Percentiles rank a stretch among this genome's conserved stretches.
phyloP scores from a whole-genome alignment of 331 rosid genomes.

The Telfairia occidentalis region DNA sequence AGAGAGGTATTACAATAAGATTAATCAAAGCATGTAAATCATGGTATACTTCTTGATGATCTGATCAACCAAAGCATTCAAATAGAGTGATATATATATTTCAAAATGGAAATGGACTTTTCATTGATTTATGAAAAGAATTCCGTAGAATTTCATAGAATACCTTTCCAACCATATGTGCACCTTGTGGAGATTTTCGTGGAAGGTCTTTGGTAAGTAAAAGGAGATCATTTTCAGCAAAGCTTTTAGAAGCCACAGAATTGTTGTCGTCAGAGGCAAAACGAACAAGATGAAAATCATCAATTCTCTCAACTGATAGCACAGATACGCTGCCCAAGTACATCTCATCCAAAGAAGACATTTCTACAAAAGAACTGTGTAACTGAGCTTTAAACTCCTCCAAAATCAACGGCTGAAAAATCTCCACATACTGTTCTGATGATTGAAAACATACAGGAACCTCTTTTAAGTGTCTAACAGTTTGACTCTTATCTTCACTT shows the following conservation, averaged over 20 bases:
- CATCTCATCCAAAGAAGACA: conserved; percentile 72
- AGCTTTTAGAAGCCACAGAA: conserved; percentile 47
- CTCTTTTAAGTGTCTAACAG: conserved; percentile 48
- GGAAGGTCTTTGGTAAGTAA: conserved; percentile 71
- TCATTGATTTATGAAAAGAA: too few species aligned
- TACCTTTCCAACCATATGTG: conserved; percentile 98
- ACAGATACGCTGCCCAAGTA: conserved; percentile 69
- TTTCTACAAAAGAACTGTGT: conserved; percentile 57
- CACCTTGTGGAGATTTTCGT: conserved; percentile 59
- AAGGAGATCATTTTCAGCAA: conserved; percentile 81
- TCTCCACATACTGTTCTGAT: conserved; percentile 65
- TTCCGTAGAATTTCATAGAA: background rate
- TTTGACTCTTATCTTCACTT: conserved; percentile 43
- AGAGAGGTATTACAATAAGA: too few species aligned
- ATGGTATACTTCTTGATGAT: background rate
- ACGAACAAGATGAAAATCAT: conserved; percentile 85
- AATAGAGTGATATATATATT: background rate
- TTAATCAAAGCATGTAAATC: background rate
- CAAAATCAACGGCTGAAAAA: conserved; percentile 76
- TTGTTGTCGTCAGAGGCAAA: conserved; percentile 59
- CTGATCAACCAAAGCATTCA: background rate
- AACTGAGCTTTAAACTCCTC: conserved; percentile 95
- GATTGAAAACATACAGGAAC: conserved; percentile 83
- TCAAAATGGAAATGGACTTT: too few species aligned
- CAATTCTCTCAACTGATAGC: conserved; percentile 80